These are phyloP conservation scores for Septoria petroselini DNA, from an alignment of 2,329 filamentous ascomycete species.

Conservation along the genomic window DNA sequence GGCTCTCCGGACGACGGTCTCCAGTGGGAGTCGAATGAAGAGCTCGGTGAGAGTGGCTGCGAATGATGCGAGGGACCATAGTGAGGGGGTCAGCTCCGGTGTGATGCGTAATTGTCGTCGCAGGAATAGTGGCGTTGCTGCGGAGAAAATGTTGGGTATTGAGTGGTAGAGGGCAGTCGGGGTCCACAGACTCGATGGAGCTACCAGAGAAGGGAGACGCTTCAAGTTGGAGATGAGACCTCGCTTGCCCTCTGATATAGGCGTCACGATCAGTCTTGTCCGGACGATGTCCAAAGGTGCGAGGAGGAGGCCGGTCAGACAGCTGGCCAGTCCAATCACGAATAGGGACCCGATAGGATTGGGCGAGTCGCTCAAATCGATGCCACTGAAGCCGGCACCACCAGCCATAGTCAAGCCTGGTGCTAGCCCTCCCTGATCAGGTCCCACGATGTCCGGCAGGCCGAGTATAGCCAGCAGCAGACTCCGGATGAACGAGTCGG, in stretches of 20 bases:
- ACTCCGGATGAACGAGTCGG: conserved; percentile 90
- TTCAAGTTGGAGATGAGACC: conserved; percentile 76
- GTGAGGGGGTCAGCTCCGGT: conserved; percentile 72
- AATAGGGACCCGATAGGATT: conserved; percentile 78
- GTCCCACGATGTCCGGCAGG: conserved; percentile 76
- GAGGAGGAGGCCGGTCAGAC: conserved; percentile 72
- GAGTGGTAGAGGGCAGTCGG: conserved; percentile 85
- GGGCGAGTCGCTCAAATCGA: conserved; percentile 77
- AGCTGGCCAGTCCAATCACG: conserved; percentile 64
- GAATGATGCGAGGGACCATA: conserved; percentile 81
- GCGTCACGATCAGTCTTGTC: conserved; percentile 78
- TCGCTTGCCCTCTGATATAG: conserved; percentile 66
- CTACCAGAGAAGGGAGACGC: conserved; percentile 67
- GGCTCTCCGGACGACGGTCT: conserved; percentile 84
- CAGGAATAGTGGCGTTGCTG: conserved; percentile 79
- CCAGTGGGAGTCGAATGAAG: conserved; percentile 81
- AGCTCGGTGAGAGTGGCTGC: conserved; percentile 75
- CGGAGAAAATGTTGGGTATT: conserved; percentile 75
- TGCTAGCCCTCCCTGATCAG: conserved; percentile 66
- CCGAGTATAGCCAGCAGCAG: conserved; percentile 88
- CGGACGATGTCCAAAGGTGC: conserved; percentile 87
- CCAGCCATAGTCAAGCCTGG: conserved; percentile 50
- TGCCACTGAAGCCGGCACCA: conserved; percentile 49
- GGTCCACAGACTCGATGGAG: conserved; percentile 66
- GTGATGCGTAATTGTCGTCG: conserved; percentile 83